A percentile compares a stretch with the other conserved stretches of the same genome.
These are phyloP conservation scores for Synchytrium microbalum DNA, from an alignment of 371 early-diverging fungal species.

Conservation along the genomic window DNA sequence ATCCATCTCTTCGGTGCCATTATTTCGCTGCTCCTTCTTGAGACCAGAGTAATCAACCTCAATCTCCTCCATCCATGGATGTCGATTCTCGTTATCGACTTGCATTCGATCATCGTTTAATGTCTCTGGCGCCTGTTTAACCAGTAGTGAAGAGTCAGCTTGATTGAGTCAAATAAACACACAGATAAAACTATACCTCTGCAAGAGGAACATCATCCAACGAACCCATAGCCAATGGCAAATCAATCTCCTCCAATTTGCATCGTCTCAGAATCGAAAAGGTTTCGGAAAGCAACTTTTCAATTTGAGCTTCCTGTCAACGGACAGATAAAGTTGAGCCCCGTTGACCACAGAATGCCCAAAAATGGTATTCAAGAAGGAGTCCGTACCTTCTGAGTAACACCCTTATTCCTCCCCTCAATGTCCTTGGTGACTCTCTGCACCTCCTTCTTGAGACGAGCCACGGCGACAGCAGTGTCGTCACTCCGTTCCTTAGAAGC, in stretches of 20 bases:
- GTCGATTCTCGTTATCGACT: slow-evolving; percentile 34
- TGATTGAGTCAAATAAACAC: too few species aligned
- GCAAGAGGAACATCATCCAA: slow-evolving; percentile 64
- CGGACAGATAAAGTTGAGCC: neutral
- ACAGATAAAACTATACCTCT: slow-evolving; percentile 1
- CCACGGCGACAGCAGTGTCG: slow-evolving; percentile 48
- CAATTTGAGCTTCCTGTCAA: slow-evolving; percentile 59
- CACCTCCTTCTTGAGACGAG: slow-evolving; percentile 49
- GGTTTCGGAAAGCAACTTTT: slow-evolving; percentile 66
- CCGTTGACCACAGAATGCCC: neutral
- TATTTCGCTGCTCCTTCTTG: slow-evolving; percentile 36
- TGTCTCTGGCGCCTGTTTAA: too few species aligned
- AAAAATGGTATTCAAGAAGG: too few species aligned
- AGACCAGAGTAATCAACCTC: slow-evolving; percentile 54
- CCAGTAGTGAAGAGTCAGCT: too few species aligned
- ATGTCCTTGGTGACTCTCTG: slow-evolving; percentile 54
- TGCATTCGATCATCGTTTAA: slow-evolving; percentile 42
- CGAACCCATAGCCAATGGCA: slow-evolving; percentile 60
- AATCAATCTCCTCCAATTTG: slow-evolving; percentile 82
- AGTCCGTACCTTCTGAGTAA: slow-evolving; percentile 38
- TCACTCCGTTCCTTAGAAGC: slow-evolving; percentile 28
- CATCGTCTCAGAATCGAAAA: slow-evolving; percentile 74
- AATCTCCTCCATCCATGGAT: slow-evolving; percentile 38
- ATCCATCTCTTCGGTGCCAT: slow-evolving; percentile 49
- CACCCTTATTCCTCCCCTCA: slow-evolving; percentile 57